phyloP scores from a whole-genome alignment of 23 red algal species.

The Gracilaria vermiculophylla region DNA sequence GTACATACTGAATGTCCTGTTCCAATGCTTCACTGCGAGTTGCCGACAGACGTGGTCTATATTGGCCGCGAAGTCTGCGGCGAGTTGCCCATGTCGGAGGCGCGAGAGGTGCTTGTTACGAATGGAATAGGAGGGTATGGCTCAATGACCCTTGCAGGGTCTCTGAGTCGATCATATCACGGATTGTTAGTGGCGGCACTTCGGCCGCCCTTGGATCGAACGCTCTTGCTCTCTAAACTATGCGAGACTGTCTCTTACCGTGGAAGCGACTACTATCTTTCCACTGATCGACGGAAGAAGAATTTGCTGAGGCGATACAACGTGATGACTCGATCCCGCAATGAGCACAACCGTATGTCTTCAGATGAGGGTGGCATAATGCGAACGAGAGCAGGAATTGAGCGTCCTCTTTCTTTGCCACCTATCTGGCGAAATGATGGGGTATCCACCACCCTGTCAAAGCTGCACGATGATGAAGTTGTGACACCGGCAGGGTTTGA shows the following conservation, averaged over 20 bases:
- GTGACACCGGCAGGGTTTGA: constrained; percentile 52
- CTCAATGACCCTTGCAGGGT: constrained; percentile 46
- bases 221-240: constrained; percentile 50
- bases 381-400: not conserved
- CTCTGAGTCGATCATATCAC: constrained; percentile 62
- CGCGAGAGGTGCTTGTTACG: constrained; percentile 56
- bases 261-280: constrained; percentile 23
- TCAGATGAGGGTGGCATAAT: not conserved
- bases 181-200: constrained; percentile 51
- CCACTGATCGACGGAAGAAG: constrained; percentile 45
- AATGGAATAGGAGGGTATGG: constrained; percentile 64
- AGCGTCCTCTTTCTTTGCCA: not conserved
- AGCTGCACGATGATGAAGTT: constrained; percentile 24
- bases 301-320: not conserved
- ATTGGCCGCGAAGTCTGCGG: constrained; percentile 51
- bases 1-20: not conserved
- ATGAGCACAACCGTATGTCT: not conserved
- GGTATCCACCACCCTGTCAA: not conserved
- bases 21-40: constrained; percentile 15
- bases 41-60: constrained; percentile 64
- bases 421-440: constrained; percentile 14
- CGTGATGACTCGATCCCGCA: not conserved
- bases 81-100: constrained; percentile 28
- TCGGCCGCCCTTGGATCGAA: constrained; percentile 54
- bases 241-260: constrained; percentile 51